Percentiles rank a stretch among this genome's conserved stretches.
Evolutionary conservation across 352 stramenopile genomes (phyloP).

Genomic region (Globisporangium middletonii): DNA sequence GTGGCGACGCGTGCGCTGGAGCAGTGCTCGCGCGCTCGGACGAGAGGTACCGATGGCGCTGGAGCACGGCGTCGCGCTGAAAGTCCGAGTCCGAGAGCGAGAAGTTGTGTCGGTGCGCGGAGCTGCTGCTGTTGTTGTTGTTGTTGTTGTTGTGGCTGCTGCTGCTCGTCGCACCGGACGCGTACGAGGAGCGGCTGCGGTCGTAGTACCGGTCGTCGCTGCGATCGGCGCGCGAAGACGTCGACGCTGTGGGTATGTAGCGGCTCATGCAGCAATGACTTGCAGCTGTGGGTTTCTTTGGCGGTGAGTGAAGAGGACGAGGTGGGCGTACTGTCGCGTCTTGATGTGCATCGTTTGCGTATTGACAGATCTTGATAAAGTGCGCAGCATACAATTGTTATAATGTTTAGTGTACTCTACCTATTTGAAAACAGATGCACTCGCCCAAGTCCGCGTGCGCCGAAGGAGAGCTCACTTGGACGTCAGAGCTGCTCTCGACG

Average conservation of each 20-base stretch:
- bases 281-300: no score
- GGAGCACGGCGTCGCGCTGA: slow-evolving; percentile 43
- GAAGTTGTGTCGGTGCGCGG: slow-evolving; percentile 20
- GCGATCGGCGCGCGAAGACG: background rate
- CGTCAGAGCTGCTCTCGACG: no score
- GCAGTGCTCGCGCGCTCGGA: slow-evolving; percentile 13
- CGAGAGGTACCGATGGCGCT: slow-evolving; percentile 40
- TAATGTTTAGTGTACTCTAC: no score
- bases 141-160: background rate
- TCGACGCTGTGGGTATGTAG: background rate
- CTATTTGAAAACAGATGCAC: no score
- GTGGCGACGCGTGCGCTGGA: background rate
- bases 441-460: no score
- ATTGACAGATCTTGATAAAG: no score
- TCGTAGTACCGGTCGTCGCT: background rate
- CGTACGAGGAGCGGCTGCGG: background rate
- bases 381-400: no score
- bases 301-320: no score
- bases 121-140: background rate
- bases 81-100: slow-evolving; percentile 58
- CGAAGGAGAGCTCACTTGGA: no score
- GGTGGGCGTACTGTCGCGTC: no score
- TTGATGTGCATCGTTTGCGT: no score
- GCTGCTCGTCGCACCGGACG: no score
- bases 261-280: background rate